phyloP scores from a whole-genome alignment of 768 basidiomycete species.

The Macrolepiota dolichaula region DNA sequence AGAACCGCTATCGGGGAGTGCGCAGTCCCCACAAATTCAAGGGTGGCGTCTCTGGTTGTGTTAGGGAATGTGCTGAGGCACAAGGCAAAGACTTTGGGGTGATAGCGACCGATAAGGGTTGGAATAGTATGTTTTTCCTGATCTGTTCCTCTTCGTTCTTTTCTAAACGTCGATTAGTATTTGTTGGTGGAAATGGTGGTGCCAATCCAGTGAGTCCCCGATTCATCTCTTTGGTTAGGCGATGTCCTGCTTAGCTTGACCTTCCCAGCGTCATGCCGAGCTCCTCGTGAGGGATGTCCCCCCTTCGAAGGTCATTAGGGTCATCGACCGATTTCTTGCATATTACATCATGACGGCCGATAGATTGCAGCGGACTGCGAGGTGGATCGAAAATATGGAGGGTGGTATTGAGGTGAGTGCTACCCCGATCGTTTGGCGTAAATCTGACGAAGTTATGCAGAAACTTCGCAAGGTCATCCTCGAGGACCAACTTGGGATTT shows the following conservation, averaged over 20 bases:
- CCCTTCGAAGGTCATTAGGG: constrained; percentile 50
- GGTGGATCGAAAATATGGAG: constrained; percentile 71
- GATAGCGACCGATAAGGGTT: constrained; percentile 78
- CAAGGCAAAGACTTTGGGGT: constrained; percentile 69
- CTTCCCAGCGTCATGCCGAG: constrained; percentile 51
- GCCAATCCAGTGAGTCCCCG: constrained; percentile 33
- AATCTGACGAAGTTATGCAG: constrained; percentile 21
- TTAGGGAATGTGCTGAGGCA: constrained; percentile 76
- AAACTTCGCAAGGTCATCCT: constrained; percentile 63
- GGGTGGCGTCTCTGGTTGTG: constrained; percentile 73
- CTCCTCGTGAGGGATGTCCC: constrained; percentile 68
- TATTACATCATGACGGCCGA: constrained; percentile 76
- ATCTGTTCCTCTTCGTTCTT: neutral
- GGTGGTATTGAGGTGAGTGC: constrained; percentile 54
- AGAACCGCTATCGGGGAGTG: constrained; percentile 70
- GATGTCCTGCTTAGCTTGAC: constrained; percentile 4
- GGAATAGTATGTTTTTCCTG: constrained; percentile 44
- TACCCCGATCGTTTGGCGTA: neutral
- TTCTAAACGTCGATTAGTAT: constrained; percentile 34
- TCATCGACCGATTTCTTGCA: constrained; percentile 64
- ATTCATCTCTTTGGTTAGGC: neutral
- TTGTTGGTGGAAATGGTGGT: constrained; percentile 72
- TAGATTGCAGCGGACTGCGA: constrained; percentile 64
- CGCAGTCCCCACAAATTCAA: constrained; percentile 73
- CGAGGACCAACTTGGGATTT: constrained; percentile 71